These are phyloP conservation scores for Trametes polyzona DNA, from an alignment of 1,284 basidiomycete genomes.

Conservation along the genomic window DNA sequence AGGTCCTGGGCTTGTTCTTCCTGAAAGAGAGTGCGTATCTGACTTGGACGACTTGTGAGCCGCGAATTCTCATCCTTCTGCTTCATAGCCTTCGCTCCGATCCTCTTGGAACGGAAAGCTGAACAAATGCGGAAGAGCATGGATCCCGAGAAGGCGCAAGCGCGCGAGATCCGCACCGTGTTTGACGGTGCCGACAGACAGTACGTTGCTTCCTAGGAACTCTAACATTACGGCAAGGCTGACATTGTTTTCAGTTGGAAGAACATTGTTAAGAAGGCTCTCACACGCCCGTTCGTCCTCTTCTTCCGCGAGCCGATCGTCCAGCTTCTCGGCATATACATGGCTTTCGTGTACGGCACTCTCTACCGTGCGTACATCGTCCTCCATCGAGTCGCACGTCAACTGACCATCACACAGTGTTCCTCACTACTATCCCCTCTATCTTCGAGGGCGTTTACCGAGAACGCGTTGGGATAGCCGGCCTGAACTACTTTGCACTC, in stretches of 20 bases:
- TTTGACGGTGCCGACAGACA: constrained; percentile 35
- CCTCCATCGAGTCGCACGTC: neutral
- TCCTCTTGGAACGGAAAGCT: constrained; percentile 53
- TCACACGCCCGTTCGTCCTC: constrained; percentile 50
- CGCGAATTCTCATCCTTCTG: neutral
- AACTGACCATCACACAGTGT: constrained; percentile 40
- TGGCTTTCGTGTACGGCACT: constrained; percentile 55
- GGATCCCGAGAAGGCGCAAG: constrained; percentile 35
- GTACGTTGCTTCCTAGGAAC: constrained; percentile 25
- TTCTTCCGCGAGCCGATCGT: constrained; percentile 51
- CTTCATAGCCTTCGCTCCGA: constrained; percentile 44
- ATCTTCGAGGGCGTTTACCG: constrained; percentile 61
- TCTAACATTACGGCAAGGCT: neutral
- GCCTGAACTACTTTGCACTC: constrained; percentile 65
- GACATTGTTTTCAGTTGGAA: constrained; percentile 39
- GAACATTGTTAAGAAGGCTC: constrained; percentile 40
- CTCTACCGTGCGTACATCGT: constrained; percentile 51
- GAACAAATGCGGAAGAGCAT: constrained; percentile 43
- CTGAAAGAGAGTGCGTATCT: constrained; percentile 47
- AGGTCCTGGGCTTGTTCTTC: constrained; percentile 46
- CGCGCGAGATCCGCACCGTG: constrained; percentile 31
- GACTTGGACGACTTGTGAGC: neutral
- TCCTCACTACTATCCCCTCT: constrained; percentile 66
- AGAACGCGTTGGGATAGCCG: constrained; percentile 58
- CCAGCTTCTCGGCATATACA: constrained; percentile 49